Conservation (phyloP, 75 land plant species). For the Adiantum capillusveneris region DNA sequence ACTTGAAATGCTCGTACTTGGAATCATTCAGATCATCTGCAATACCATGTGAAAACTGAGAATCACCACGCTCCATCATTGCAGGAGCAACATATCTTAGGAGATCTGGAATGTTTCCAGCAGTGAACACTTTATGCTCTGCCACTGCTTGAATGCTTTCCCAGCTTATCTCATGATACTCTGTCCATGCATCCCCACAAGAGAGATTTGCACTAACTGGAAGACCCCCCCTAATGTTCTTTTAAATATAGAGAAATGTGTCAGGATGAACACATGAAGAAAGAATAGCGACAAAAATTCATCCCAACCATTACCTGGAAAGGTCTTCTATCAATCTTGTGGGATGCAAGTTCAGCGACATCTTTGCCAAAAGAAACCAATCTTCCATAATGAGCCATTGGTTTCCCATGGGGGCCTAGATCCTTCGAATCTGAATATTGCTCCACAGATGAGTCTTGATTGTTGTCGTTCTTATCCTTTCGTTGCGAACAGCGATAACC, state of each 20-base stretch:
- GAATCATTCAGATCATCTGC: slow-evolving; percentile 76
- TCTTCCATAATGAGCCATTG: slow-evolving; percentile 66
- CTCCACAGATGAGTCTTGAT: slow-evolving; percentile 1
- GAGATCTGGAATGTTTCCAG: slow-evolving; percentile 47
- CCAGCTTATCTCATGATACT: slow-evolving; percentile 77
- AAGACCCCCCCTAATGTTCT: background rate
- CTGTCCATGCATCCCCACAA: slow-evolving; percentile 83
- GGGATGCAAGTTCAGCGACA: slow-evolving; percentile 41
- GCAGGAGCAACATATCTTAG: slow-evolving; percentile 72
- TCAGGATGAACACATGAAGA: background rate
- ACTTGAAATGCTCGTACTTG: slow-evolving; percentile 66
- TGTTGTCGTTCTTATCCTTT: slow-evolving; percentile 28
- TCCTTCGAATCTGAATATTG: background rate
- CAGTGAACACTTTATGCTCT: slow-evolving; percentile 61
- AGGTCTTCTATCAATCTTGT: slow-evolving; percentile 48
- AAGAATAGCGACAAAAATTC: background rate
- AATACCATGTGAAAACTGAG: slow-evolving; percentile 69
- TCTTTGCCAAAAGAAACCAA: slow-evolving; percentile 95
- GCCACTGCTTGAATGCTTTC: slow-evolving; percentile 61
- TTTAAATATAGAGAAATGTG: background rate
- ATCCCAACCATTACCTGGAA: slow-evolving; percentile 67
- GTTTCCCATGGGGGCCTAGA: slow-evolving; percentile 28
- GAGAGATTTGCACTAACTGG: slow-evolving; percentile 22
- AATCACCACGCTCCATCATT: slow-evolving; percentile 74
- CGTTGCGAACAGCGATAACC: slow-evolving; percentile 42